Base-by-base conservation (phyloP, 2,329 filamentous ascomycete species). In the Fusarium fracticaudum region DNA sequence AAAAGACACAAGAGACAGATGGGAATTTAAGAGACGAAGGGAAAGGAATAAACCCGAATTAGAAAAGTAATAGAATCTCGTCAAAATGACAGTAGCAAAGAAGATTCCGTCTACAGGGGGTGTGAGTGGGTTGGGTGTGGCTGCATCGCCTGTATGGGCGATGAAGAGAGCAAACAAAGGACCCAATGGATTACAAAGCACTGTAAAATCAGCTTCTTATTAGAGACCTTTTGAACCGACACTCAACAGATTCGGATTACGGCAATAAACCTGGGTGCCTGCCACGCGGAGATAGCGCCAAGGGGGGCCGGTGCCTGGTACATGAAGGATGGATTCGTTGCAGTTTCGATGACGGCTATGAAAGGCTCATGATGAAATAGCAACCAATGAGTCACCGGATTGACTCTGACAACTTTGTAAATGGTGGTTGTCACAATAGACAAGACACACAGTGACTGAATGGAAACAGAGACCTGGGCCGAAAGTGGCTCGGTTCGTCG, bases 121-220 rank as follows among this genome's bases (percentile, higher is more conserved):
- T 43, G 22, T 50, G 50, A 37, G 43, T 69, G 64, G 64, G 69
- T 54, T 69, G 64, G 68, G 69, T 60, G 64, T 73, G 64, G 68
- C 35, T 58, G 37, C 61, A 74, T 69, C 60, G 45, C 44, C 63
- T 48, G 35, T 65, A 70, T 65, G 45, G 60, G 53, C 35, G 45
- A 70, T 53, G 37, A 41, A 18, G 37, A 59, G 62, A 57, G 26
- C 45, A 33, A 54, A 64, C 41, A 60, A 64, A 62, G 40, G 58
- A 61, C 33, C 71, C 54, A 64, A 64, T 37, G 35, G 72, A 76
- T 75, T 75, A 75, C 73, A 75, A 75, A 75, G 73, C 73, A 71
- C 47, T 24, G 38, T 18, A 67, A 40, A 60, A 57, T 10, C 47
- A 61, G 54, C 26, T 24, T 35, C 20, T 40, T 20, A 35, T 35